Evolutionary conservation across 2,329 filamentous ascomycete genomes (phyloP).

Genomic region (Penicillium polonicum): DNA sequence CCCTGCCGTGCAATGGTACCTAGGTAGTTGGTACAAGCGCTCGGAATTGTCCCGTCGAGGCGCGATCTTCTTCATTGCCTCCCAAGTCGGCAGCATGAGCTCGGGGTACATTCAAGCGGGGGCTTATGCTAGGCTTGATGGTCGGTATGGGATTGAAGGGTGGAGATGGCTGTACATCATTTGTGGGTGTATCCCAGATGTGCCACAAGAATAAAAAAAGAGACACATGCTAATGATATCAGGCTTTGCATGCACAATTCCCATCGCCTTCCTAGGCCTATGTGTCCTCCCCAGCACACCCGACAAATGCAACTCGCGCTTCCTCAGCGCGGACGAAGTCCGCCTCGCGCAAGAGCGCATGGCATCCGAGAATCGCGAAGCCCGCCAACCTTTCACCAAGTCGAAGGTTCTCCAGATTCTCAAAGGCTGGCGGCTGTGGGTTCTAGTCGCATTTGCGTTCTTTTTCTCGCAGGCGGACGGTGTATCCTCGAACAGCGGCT

Average conservation of each 20-base stretch:
- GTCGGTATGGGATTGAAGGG: constrained; percentile 18
- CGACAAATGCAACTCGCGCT: constrained; percentile 21
- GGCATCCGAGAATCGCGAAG: constrained; percentile 21
- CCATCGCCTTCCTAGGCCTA: constrained; percentile 23
- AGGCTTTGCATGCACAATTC: constrained; percentile 25
- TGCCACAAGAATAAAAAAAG: background rate
- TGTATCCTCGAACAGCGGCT: constrained; percentile 22
- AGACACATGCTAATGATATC: background rate
- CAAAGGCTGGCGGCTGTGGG: constrained; percentile 20
- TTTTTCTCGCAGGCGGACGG: constrained; percentile 27
- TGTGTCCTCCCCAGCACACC: constrained; percentile 24
- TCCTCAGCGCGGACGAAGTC: constrained; percentile 19
- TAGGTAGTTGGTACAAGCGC: constrained; percentile 26
- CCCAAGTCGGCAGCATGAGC: constrained; percentile 26
- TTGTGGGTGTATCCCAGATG: constrained; percentile 4
- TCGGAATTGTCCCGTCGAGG: constrained; percentile 23
- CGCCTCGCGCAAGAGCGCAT: constrained; percentile 22
- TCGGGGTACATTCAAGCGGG: constrained; percentile 26
- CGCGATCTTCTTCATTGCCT: constrained; percentile 26
- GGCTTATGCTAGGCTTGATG: constrained; percentile 20
- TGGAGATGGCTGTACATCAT: constrained; percentile 24
- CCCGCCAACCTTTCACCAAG: constrained; percentile 20
- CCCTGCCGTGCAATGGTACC: constrained; percentile 27
- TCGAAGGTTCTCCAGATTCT: constrained; percentile 14
- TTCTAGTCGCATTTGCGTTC: constrained; percentile 19